Evolutionary conservation across 2,329 filamentous ascomycete species (phyloP).

Genomic region (Dactylellina parvicollis): DNA sequence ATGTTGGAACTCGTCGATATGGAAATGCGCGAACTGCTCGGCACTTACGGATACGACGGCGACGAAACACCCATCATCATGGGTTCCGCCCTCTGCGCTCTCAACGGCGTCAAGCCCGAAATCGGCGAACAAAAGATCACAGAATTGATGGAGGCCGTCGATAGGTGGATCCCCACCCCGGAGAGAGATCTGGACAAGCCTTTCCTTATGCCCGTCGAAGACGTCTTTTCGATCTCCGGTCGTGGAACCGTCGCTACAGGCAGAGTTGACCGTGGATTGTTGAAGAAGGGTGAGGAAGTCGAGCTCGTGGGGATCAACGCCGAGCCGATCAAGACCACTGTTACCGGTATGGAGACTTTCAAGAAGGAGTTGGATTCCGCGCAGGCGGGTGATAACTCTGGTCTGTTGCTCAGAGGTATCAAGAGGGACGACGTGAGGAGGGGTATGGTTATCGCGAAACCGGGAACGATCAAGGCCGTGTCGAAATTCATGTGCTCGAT

Average conservation of each 20-base stretch:
- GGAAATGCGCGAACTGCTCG: constrained; percentile 98
- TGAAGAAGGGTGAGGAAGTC: constrained; percentile 94
- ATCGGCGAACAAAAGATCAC: constrained; percentile 90
- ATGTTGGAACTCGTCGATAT: constrained; percentile 99
- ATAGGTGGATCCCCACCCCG: constrained; percentile 95
- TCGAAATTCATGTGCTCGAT: constrained; percentile 93
- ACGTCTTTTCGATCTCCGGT: constrained; percentile 87
- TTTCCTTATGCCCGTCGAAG: constrained; percentile 98
- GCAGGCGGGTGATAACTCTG: constrained; percentile 96
- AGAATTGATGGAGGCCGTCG: constrained; percentile 87
- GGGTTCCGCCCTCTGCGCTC: constrained; percentile 93
- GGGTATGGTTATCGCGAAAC: constrained; percentile 91
- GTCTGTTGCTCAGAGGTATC: constrained; percentile 92
- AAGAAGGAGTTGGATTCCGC: constrained; percentile 99
- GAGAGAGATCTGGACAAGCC: constrained; percentile 95
- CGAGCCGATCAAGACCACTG: constrained; percentile 93
- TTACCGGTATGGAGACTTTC: constrained; percentile 99
- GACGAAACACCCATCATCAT: constrained; percentile 97
- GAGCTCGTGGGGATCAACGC: constrained; percentile 90
- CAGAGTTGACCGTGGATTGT: constrained; percentile 91
- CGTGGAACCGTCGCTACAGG: constrained; percentile 97
- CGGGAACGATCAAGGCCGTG: constrained; percentile 85
- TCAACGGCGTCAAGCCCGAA: constrained; percentile 85
- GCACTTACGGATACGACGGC: constrained; percentile 93
- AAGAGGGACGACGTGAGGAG: constrained; percentile 93